Percentiles rank a stretch among this genome's conserved stretches.
Conservation (phyloP, 2,329 filamentous ascomycete genomes). For the Cytospora leucostoma region DNA sequence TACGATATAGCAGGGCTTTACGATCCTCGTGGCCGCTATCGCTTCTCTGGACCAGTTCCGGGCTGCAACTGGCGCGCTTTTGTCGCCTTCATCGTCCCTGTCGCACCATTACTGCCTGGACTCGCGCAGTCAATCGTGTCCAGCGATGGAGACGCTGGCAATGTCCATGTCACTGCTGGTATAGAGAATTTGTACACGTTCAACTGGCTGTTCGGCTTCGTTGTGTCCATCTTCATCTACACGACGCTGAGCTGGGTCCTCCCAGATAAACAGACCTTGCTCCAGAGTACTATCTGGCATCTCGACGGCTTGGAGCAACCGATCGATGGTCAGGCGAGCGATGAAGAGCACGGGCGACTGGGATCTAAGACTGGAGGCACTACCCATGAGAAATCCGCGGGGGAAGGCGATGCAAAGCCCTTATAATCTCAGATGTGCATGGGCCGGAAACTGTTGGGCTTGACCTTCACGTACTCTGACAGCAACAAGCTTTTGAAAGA, state of each 20-base stretch:
- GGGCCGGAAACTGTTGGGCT: not conserved
- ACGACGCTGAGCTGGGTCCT: constrained; percentile 49
- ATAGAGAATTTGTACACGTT: constrained; percentile 35
- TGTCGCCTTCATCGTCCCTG: constrained; percentile 33
- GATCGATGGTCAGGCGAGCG: constrained; percentile 29
- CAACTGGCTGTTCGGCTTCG: constrained; percentile 38
- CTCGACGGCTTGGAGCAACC: constrained; percentile 33
- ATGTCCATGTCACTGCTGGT: constrained; percentile 29
- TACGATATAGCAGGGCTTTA: constrained; percentile 47
- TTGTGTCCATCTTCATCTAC: constrained; percentile 56
- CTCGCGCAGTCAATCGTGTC: constrained; percentile 28
- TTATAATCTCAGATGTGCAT: not conserved
- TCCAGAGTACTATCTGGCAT: constrained; percentile 45
- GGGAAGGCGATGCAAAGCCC: constrained; percentile 9
- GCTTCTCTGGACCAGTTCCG: constrained; percentile 32
- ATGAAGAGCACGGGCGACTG: constrained; percentile 27
- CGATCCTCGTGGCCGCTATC: constrained; percentile 43
- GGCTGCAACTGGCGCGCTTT: constrained; percentile 41
- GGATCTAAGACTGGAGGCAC: not conserved
- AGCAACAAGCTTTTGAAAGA: too few species aligned
- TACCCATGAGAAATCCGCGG: not conserved
- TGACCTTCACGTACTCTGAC: not conserved
- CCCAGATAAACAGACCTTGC: constrained; percentile 51
- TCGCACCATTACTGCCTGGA: constrained; percentile 33
- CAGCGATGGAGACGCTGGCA: constrained; percentile 8